Evolutionary conservation across 305 asterid genomes (phyloP), one percentile per base, ranked within the genome.

Genomic region (Striga hermonthica): DNA sequence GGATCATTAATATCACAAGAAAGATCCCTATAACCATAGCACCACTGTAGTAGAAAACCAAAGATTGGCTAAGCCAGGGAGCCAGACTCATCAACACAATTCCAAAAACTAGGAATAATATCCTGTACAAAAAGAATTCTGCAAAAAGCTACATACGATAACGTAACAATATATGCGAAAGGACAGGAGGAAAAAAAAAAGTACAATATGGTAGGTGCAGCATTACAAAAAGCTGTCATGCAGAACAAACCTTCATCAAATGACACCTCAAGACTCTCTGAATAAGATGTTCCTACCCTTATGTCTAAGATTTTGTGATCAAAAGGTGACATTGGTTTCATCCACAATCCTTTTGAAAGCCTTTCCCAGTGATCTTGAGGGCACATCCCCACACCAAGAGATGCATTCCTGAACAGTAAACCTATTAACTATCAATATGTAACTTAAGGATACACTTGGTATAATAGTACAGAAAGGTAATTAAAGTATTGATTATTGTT

Each of bases 371-470:
- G 86, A 58, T 75, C 82, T 62, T 77, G 80, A 64, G 78, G 76
- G 73, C 96, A 90, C 95, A 87, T 90, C 71, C 95, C 97, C 66
- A 88, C 70, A 57, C 82, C 88, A 69, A 86, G 72, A 71, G 96
- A 81, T 65, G 65, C 62, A 80, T 93, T 93, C 83, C 97, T 93
- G 81, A 71, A 67, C 64, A 13, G 64, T 52, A 56, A 44, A 76
- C 49, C 31, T 22, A 59, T 54, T 7, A 28, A 48, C 40, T 44
- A 67, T 71, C 35, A 74, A 43, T 66, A 50, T 44, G 56, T 59
- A 59, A 22, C 31, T 22, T 22, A 22, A 22, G 31, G 31, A 2
- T 22, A 22, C 31, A 22, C 31, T 22, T 2, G 31, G 31, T 22
- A 22, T 22, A 22, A 2, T 22, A 22, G 31, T 22, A 22, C 2